Base-by-base conservation (phyloP, 768 basidiomycete genomes). In the Suillus tomentosus region DNA sequence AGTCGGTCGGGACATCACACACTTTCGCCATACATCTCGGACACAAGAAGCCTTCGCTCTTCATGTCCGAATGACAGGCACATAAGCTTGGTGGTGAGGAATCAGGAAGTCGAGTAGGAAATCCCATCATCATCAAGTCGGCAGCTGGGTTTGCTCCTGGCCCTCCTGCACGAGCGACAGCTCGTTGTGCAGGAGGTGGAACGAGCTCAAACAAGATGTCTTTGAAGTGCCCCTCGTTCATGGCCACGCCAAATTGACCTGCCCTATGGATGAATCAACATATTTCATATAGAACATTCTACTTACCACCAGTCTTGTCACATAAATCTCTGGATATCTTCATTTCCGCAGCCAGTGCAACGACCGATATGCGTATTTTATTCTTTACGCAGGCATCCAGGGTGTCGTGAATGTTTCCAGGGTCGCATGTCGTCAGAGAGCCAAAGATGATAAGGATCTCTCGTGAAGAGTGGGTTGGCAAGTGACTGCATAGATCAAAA, bases 111-210 rank as follows among this genome's bases (percentile, higher is more conserved):
- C 95, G 88, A 17, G 92, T 94, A 2, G 97, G 97, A 77, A 99
- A 99, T 10, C 97, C 97, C 94, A 99, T 99, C 85, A 97, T 92
- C 92, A 99, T 97, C 60, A 99, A 80, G 78, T 99, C 96, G 0
- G 93, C 89, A 0, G 89, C 85, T 24, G 85, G 85, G 66, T 88
- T 90, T 13, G 76, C 73, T 5, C 81, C 77, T 57, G 79, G 80
- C 0, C 82, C 83, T 4, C 80, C 73, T 3, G 80, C 71, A 36
- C 86, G 82, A 6, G 82, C 73, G 24, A 86, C 67, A 3, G 85
- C 81, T 6, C 84, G 84, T 72, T 93, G 91, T 0, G 95, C 94
- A 0, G 97, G 97, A 0, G 97, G 97, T 22, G 96, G 95, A 24
- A 99, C 90, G 27, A 94, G 86, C 70, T 99, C 97, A 77, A 98